Base-by-base conservation (phyloP, 441 rosid genomes). In the Hura crepitans region DNA sequence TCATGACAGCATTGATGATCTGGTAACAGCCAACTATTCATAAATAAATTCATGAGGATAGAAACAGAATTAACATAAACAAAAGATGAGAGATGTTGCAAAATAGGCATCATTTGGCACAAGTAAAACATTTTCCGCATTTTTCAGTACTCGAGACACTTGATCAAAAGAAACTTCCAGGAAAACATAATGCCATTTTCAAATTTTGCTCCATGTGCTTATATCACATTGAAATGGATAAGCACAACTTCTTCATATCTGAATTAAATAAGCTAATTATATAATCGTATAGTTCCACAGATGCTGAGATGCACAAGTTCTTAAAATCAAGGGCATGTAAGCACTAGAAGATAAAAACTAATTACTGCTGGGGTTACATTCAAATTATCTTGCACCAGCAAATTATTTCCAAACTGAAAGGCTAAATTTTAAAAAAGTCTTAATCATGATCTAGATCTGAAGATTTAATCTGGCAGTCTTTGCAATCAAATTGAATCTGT, bases 1-100 rank as follows among this genome's bases (percentile, higher is more conserved):
- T 83, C 97, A 89, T 85, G 74, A 87, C 72, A 51, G 91, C 95
- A 85, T 95, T 95, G 74, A 95, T 74, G 18, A 92, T 92, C 99
- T 95, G 77, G 22, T 62, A 71, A 66, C 45, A 66, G 56, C 27
- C 28, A 30, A 43, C 42, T 42, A 54, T 35, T 63, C 7, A 63
- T 42, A 6, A 63, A 31, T 53, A 70, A 63, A 63, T 2, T 42
- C 62, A 50, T 25, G 27, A 58, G 6, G 20, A 57, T 57, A 31
- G 18, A 25, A 62, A 25, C 65, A 18, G 39, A 45, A 54, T 13
- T 25, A 65, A 64, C 25, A 54, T 69, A 62, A 4, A 53, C n/a
- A 45, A 37, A 70, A 31, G 45, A 17, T 31, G n/a, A 31, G 13
- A 25, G 35, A 33, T 3, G 22, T 47, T 13, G n/a, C 57, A 35